A percentile compares a stretch with the other conserved stretches of the same genome.
phyloP scores from a whole-genome alignment of 1,284 basidiomycete species.

The Leccinum proximum region DNA sequence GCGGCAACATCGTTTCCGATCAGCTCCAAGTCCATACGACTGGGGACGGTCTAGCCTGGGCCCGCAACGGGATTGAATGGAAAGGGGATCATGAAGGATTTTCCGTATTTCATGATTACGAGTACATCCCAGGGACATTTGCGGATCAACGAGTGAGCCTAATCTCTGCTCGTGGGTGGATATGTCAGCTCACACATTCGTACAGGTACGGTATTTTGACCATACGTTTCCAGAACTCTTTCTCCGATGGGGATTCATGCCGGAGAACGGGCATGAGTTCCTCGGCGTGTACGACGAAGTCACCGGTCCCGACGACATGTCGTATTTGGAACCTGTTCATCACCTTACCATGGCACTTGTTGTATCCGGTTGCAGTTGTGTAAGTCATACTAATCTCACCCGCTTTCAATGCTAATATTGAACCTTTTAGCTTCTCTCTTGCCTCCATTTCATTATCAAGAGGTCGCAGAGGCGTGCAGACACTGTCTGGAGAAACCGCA shows the following conservation, averaged over 20 bases:
- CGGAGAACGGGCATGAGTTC: not conserved
- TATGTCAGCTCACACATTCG: not conserved
- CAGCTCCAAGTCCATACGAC: too few relatives aligned
- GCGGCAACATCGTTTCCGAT: too few relatives aligned
- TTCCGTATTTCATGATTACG: not conserved
- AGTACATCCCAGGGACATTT: not conserved
- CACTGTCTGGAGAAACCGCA: not conserved
- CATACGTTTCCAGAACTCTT: not conserved
- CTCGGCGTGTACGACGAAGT: not conserved
- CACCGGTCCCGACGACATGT: not conserved
- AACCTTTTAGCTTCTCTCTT: not conserved
- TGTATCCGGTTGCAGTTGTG: not conserved
- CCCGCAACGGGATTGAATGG: not conserved
- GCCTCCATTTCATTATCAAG: not conserved
- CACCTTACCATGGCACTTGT: not conserved
- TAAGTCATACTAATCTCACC: not conserved
- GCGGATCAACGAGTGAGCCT: not conserved
- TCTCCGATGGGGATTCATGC: not conserved
- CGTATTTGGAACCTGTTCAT: not conserved
- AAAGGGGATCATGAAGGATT: not conserved
- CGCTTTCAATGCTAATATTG: not conserved
- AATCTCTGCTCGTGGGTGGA: too few relatives aligned
- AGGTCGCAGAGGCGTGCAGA: not conserved
- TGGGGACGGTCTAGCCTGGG: not conserved
- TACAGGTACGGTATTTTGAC: not conserved